Evolutionary conservation across 148 eudicot species (phyloP), one percentile per base, ranked within the genome.

Genomic region (Nepenthes mirabilis): DNA sequence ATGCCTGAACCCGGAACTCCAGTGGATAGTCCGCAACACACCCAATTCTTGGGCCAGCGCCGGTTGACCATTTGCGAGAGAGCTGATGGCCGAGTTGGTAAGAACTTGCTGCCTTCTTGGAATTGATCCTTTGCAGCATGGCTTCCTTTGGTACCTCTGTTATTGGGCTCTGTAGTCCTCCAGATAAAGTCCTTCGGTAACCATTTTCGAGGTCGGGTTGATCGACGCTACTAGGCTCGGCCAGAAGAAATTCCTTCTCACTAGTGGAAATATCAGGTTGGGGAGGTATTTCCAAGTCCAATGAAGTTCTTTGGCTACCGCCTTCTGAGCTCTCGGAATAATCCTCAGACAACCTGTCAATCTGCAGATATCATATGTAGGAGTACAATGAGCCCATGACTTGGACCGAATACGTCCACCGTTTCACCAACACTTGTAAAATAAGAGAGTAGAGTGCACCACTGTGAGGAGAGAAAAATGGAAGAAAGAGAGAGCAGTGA

Each of bases 31-130:
- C 97, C 34, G 84, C 88, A 12, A 90, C 63, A 45, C 97, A 90
- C 43, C 91, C 95, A 33, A 90, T 80, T 73, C 97, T 79, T 3
- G 97, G 95, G 23, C 97, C 95, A 34, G 79, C 82, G 35, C 97
- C 97, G 0, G 85, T 79, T 23, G 91, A 87, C 97, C 97, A 90
- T 58, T 51, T 75, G 60, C 69, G 65, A 3, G 83, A 68, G 11
- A 90, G 82, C 69, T 84, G 95, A 51, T 67, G 69, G 34, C 91
- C 97, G 11, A 90, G 65, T 65, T 90, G 85, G 63, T 77, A 82
- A 47, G 97, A 82, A 9, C 68, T 73, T 1, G 60, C 76, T 6
- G 68, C 66, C 43, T 75, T 84, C 66, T 81, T 90, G 33, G 97
- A 87, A 67, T 81, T 87, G 37, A 90, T 79, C 70, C 97, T 71